Percentiles rank a stretch among this genome's conserved stretches.
Evolutionary conservation across 495 filamentous ascomycete genomes (phyloP).

Genomic region (Staphylotrichum longicolle): DNA sequence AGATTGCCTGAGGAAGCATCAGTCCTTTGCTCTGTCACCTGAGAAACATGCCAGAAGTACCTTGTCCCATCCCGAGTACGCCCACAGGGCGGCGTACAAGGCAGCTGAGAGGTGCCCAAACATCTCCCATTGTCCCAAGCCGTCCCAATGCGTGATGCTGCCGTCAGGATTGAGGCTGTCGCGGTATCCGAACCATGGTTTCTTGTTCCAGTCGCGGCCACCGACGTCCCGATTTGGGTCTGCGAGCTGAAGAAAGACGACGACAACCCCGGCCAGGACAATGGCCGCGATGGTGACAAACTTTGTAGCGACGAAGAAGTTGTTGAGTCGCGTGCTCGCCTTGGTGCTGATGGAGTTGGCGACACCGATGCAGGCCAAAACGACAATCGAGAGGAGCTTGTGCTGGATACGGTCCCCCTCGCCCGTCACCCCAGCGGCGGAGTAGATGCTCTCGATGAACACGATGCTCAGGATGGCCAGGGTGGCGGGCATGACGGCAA

Average conservation of each 20-base stretch:
- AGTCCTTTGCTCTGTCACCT: not conserved
- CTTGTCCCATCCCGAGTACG: conserved; percentile 61
- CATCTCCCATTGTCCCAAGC: conserved; percentile 46
- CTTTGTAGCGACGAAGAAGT: conserved; percentile 54
- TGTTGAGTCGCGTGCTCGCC: conserved; percentile 52
- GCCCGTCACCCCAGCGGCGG: conserved; percentile 45
- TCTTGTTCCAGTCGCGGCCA: conserved; percentile 52
- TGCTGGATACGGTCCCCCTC: conserved; percentile 41
- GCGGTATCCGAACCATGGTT: conserved; percentile 50
- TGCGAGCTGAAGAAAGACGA: conserved; percentile 39
- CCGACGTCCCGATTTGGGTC: conserved; percentile 38
- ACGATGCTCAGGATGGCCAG: conserved; percentile 58
- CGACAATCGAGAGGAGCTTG: conserved; percentile 49
- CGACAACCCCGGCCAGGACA: conserved; percentile 48
- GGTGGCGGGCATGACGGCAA: conserved; percentile 56
- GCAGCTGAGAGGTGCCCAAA: conserved; percentile 54
- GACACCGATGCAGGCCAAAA: conserved; percentile 45
- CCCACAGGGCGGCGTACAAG: conserved; percentile 56
- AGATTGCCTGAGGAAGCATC: conserved; percentile 45
- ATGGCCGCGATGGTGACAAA: conserved; percentile 47
- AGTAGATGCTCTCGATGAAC: conserved; percentile 57
- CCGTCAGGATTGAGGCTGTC: conserved; percentile 47
- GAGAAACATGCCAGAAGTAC: conserved; percentile 30
- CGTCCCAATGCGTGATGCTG: conserved; percentile 48
- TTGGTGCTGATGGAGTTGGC: conserved; percentile 58